A percentile compares a stretch with the other conserved stretches of the same genome.
phyloP scores from a whole-genome alignment of 768 basidiomycete genomes.

The Cystobasidium ongulense region DNA sequence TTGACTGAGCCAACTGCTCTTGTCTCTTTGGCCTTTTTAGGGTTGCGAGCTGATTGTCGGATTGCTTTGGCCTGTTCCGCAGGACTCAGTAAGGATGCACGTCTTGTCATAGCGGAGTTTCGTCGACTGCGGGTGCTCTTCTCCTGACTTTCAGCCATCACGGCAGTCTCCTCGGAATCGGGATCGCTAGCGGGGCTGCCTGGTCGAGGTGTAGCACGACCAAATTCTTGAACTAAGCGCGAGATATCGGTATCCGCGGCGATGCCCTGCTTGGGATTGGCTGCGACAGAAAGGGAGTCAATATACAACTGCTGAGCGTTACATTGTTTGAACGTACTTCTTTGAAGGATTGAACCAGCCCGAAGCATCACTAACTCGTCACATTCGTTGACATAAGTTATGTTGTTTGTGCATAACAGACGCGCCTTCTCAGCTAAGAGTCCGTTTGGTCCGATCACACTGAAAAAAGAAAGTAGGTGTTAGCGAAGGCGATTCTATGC shows the following conservation, averaged over 20 bases:
- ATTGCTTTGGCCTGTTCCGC: constrained; percentile 36
- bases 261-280: constrained; percentile 46
- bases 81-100: constrained; percentile 43
- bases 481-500: too few species aligned
- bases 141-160: constrained; percentile 42
- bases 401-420: constrained; percentile 49
- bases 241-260: constrained; percentile 41
- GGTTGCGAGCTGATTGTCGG: constrained; percentile 32
- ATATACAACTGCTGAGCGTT: neutral
- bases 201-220: constrained; percentile 44
- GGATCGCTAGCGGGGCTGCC: constrained; percentile 23
- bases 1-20: constrained; percentile 48
- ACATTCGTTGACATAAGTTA: constrained; percentile 47
- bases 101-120: constrained; percentile 36
- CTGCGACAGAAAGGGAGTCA: neutral
- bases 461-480: constrained; percentile 20
- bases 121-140: constrained; percentile 38
- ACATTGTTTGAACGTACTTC: constrained; percentile 49
- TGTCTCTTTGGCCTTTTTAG: constrained; percentile 40
- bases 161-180: constrained; percentile 36
- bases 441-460: constrained; percentile 41
- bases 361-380: constrained; percentile 49
- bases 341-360: constrained; percentile 47
- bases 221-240: constrained; percentile 55
- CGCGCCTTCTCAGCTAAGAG: constrained; percentile 47